Base-by-base conservation (phyloP, 495 filamentous ascomycete genomes). In the Aspergillus haitiensis region DNA sequence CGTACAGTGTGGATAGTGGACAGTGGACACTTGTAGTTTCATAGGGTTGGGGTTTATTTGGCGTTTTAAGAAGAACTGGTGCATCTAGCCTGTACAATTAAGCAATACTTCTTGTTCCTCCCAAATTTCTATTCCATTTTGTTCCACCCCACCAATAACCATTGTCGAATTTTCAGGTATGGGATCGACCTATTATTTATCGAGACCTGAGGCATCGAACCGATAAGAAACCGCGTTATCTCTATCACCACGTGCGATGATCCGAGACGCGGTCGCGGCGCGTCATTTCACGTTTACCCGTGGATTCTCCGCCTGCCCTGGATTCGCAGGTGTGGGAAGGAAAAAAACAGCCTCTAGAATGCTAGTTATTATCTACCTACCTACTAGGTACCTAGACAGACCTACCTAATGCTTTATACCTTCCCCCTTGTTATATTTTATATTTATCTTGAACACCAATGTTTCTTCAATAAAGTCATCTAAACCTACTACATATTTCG, bases 281-380 rank as follows among this genome's bases (percentile, higher is more conserved):
- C 64, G 64, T 48, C 63, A 50, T 54, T 58, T 57, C 48, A n/a
- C 15, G 16, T 42, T 55, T 18, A 31, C 10, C 32, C 12, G 37
- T 47, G 31, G 40, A 59, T 62, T 62, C 65, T 61, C 65, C 61
- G 54, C 59, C 61, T 53, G 58, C 59, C 61, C 56, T 62, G 39
- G 56, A 47, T 60, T 47, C 21, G 52, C 37, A 10, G 42, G 8
- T 13, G 54, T 48, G 54, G 54, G 37, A 18, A 10, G 27, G 51
- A 36, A 32, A 11, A 32, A 21, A 7, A 18, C 56, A 51, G 33
- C 32, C 49, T 27, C 42, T 13, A 33, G 21, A 27, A 27, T 27
- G 3, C 3, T 27, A 27, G 21, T 27, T 27, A 27, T 3, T 27
- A 27, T 3, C 21, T 27, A 27, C 21, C 21, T 27, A 27, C 21